These are phyloP conservation scores for Dryas drummondii DNA, from an alignment of 306 rosid species.

Conservation along the genomic window DNA sequence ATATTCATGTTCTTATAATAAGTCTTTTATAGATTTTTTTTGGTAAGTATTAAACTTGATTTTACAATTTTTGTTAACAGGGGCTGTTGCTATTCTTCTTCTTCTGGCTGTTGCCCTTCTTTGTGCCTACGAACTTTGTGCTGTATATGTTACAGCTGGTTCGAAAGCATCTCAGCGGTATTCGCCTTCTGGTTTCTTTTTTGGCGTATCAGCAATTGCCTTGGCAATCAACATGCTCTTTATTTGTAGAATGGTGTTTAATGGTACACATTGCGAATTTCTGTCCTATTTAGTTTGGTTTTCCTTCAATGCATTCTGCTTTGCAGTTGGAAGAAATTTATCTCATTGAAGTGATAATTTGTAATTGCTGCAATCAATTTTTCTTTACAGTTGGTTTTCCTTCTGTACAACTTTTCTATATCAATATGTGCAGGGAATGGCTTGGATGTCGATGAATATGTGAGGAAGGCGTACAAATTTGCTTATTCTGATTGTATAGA, in stretches of 20 bases:
- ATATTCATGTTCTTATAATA: background rate
- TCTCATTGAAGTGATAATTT: conserved; percentile 19
- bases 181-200: conserved; percentile 99
- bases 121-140: conserved; percentile 96
- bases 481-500: conserved; percentile 97
- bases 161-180: conserved; percentile 93
- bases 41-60: background rate
- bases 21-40: background rate
- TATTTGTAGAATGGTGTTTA: conserved; percentile 95
- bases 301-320: conserved; percentile 2
- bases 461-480: conserved; percentile 93
- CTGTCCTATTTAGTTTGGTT: conserved; percentile 8
- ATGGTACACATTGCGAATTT: conserved; percentile 56
- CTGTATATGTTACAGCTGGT: conserved; percentile 97
- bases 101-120: conserved; percentile 97
- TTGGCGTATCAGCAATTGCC: conserved; percentile 99
- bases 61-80: conserved; percentile 43
- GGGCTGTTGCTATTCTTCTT: conserved; percentile 93
- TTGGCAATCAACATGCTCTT: conserved; percentile 99
- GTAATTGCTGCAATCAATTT: conserved; percentile 14
- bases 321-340: conserved; percentile 20
- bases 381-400: conserved; percentile 7
- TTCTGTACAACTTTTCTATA: conserved; percentile 2
- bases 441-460: conserved; percentile 96
- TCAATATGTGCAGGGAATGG: conserved; percentile 75